Base-by-base conservation (phyloP, 495 filamentous ascomycete genomes). In the Darksidea phi region DNA sequence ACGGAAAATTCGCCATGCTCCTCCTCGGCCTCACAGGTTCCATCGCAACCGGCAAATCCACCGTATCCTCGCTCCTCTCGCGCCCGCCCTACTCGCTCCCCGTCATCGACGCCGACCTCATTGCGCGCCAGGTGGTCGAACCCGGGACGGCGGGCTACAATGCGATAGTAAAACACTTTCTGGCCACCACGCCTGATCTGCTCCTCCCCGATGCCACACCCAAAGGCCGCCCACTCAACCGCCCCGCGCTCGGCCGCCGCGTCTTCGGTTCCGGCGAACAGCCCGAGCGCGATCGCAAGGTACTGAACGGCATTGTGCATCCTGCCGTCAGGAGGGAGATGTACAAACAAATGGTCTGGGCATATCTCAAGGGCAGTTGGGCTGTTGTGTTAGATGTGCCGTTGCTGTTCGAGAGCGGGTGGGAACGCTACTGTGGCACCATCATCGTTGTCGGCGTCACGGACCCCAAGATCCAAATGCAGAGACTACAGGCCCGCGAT, bases 21-120 rank as follows among this genome's bases (percentile, higher is more conserved):
- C 82, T 98, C 67, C 89, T 98, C 70, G 94, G 94, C 65, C 86
- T 98, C 25, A 98, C 94, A 36, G 94, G 94, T 76, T 96, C 91
- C 59, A 96, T 98, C 72, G 93, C 94, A 36, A 97, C 95, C 2
- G 94, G 95, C 72, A 98, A 98, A 84, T 95, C 91, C 34, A 98
- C 95, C 64, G 93, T 95, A 63, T 96, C 94, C 38, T 71, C 78
- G 56, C 77, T 96, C 67, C 90, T 98, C 73, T 82, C 85, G 54
- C 75, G 80, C 0, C 80, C 89, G 0, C 92, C 91, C 11, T 86
- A 97, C 79, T 82, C 81, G 67, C 84, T 97, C 71, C 93, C 94
- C 71, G 83, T 97, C 70, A 88, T 98, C 80, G 94, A 98, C 76
- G 91, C 94, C 67, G 95, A 98, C 80, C 72, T 92, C 25, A 78